These are phyloP conservation scores for Sisymbrium altissimum DNA, from an alignment of 345 rosid species.

Conservation along the genomic window DNA sequence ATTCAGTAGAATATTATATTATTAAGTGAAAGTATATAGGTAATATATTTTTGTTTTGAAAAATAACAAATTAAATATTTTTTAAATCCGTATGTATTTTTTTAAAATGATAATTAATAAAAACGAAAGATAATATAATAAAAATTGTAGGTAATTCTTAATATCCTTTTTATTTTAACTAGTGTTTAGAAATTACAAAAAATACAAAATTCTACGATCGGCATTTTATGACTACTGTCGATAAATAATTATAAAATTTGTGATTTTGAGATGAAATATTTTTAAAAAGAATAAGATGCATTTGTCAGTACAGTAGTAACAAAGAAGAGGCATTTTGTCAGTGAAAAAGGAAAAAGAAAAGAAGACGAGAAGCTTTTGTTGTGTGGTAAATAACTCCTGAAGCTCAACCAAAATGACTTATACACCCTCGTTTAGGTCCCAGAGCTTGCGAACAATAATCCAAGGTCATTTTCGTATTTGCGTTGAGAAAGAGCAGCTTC, in stretches of 20 bases:
- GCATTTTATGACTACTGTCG: neutral
- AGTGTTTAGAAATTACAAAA: too few relatives aligned
- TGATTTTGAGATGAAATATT: neutral
- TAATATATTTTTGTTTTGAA: too few relatives aligned
- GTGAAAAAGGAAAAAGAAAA: neutral
- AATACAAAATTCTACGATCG: too few relatives aligned
- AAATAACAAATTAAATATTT: too few relatives aligned
- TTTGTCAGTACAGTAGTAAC: neutral
- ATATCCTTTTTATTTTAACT: too few relatives aligned
- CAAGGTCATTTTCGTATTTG: slow-evolving; percentile 23
- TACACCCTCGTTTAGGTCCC: slow-evolving; percentile 2
- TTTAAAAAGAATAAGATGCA: neutral
- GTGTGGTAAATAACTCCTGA: slow-evolving; percentile 15
- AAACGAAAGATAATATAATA: too few relatives aligned
- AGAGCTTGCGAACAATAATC: neutral
- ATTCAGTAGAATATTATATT: too few relatives aligned
- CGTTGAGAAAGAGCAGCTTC: neutral
- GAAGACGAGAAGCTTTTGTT: neutral
- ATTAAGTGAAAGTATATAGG: too few relatives aligned
- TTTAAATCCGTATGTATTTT: too few relatives aligned
- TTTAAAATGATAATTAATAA: too few relatives aligned
- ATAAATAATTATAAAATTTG: neutral
- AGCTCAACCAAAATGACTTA: neutral
- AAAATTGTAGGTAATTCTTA: too few relatives aligned
- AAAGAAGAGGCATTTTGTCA: slow-evolving; percentile 8